These are phyloP conservation scores for Dissophora ornata DNA, from an alignment of 192 early-diverging fungal genomes.

Conservation along the genomic window DNA sequence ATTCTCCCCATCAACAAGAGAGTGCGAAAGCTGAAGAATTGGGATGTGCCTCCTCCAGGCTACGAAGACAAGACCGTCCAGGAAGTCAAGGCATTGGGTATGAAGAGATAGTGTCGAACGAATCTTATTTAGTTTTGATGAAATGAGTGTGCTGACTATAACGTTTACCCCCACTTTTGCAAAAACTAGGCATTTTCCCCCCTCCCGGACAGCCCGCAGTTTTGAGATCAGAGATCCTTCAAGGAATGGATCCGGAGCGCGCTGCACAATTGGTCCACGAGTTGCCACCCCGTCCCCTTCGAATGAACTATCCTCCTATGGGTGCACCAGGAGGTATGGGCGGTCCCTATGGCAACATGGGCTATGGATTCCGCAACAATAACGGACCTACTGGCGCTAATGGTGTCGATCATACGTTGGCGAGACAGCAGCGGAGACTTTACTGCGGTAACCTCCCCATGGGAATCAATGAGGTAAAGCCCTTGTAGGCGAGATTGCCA, in stretches of 20 bases:
- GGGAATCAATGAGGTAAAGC: slow-evolving; percentile 75
- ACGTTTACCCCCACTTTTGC: too few relatives aligned
- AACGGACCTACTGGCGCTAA: slow-evolving; percentile 57
- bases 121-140: too few relatives aligned
- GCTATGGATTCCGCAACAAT: slow-evolving; percentile 56
- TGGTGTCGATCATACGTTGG: slow-evolving; percentile 65
- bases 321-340: slow-evolving; percentile 50
- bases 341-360: slow-evolving; percentile 52
- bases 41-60: slow-evolving; percentile 93
- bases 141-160: too few relatives aligned
- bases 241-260: slow-evolving; percentile 64
- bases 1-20: slow-evolving; percentile 84
- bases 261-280: slow-evolving; percentile 64
- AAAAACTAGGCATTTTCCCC: slow-evolving; percentile 79
- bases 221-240: slow-evolving; percentile 50
- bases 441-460: slow-evolving; percentile 94
- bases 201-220: slow-evolving; percentile 74
- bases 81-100: slow-evolving; percentile 91
- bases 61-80: slow-evolving; percentile 86
- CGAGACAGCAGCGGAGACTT: slow-evolving; percentile 84
- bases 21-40: slow-evolving; percentile 83
- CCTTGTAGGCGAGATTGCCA: too few relatives aligned
- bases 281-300: slow-evolving; percentile 51
- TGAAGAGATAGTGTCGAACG: slow-evolving; percentile 22
- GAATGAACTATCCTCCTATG: slow-evolving; percentile 49